Evolutionary conservation across 805 yeast species (phyloP).

Genomic region (Kodamaea hsintzibuensis): DNA sequence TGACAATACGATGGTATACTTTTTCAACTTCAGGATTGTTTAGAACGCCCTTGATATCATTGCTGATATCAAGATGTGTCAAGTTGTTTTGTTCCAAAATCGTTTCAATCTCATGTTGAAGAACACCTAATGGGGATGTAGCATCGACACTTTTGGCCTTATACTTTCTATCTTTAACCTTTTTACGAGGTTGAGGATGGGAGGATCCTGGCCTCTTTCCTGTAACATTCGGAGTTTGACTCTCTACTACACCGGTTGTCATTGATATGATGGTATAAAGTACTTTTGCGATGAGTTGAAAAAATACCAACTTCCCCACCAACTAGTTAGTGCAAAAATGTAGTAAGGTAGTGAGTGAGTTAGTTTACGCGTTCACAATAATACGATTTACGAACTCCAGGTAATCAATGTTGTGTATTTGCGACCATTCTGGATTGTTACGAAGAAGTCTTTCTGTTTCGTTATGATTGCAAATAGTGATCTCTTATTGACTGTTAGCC

Average conservation of each 20-base stretch:
- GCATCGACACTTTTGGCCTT: constrained; percentile 66
- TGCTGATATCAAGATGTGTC: constrained; percentile 48
- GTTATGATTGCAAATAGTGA: too few relatives aligned
- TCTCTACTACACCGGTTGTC: not conserved
- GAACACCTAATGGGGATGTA: constrained; percentile 79
- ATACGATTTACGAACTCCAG: too few relatives aligned
- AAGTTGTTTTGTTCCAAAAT: constrained; percentile 47
- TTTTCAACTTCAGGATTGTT: constrained; percentile 53
- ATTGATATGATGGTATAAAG: not conserved
- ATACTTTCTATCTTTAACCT: constrained; percentile 48
- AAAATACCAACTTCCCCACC: not conserved
- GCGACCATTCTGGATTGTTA: too few relatives aligned
- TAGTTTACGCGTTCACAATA: too few relatives aligned
- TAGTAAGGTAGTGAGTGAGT: too few relatives aligned
- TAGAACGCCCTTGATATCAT: constrained; percentile 65
- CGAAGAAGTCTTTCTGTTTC: too few relatives aligned
- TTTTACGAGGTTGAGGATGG: constrained; percentile 15
- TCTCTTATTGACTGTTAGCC: too few relatives aligned
- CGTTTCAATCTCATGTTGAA: constrained; percentile 69
- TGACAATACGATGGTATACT: constrained; percentile 58
- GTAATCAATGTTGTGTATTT: too few relatives aligned
- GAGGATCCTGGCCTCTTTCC: constrained; percentile 2
- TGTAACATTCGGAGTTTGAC: not conserved
- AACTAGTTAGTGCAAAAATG: not conserved
- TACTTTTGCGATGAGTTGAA: not conserved